These are phyloP conservation scores for Pseudomassariella vexata DNA, from an alignment of 2,329 filamentous ascomycete genomes.

Conservation along the genomic window DNA sequence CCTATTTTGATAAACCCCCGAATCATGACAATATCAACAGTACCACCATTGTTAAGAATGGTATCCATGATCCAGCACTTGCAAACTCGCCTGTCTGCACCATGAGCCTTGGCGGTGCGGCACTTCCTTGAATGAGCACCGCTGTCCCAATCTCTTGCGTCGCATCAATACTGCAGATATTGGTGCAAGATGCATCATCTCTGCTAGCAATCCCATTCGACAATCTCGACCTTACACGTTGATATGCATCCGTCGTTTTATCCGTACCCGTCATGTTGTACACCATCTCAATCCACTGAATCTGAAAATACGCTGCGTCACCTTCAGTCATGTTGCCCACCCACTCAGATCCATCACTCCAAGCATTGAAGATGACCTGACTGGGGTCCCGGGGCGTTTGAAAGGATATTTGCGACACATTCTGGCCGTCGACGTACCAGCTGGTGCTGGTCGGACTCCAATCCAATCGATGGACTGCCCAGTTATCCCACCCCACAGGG, in stretches of 20 bases:
- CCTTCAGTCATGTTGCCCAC: slow-evolving; percentile 49
- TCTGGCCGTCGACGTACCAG: slow-evolving; percentile 50
- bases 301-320: slow-evolving; percentile 47
- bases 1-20: no score
- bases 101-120: neutral
- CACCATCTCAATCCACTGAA: slow-evolving; percentile 59
- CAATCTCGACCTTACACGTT: slow-evolving; percentile 3
- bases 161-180: slow-evolving; percentile 28
- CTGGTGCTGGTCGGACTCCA: slow-evolving; percentile 48
- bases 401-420: slow-evolving; percentile 44
- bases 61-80: no score
- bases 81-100: no score
- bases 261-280: slow-evolving; percentile 36
- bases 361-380: slow-evolving; percentile 52
- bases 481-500: slow-evolving; percentile 44
- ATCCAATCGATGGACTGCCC: slow-evolving; percentile 54
- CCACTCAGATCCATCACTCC: slow-evolving; percentile 56
- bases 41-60: no score
- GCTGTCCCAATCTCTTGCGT: slow-evolving; percentile 25
- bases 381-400: slow-evolving; percentile 47
- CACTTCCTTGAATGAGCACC: slow-evolving; percentile 16
- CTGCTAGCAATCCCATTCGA: neutral
- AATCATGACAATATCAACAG: no score
- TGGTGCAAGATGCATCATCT: slow-evolving; percentile 13
- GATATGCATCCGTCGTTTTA: slow-evolving; percentile 3